Base-by-base conservation (phyloP, 169 alveolate species). In the Besnoitia besnoiti region DNA sequence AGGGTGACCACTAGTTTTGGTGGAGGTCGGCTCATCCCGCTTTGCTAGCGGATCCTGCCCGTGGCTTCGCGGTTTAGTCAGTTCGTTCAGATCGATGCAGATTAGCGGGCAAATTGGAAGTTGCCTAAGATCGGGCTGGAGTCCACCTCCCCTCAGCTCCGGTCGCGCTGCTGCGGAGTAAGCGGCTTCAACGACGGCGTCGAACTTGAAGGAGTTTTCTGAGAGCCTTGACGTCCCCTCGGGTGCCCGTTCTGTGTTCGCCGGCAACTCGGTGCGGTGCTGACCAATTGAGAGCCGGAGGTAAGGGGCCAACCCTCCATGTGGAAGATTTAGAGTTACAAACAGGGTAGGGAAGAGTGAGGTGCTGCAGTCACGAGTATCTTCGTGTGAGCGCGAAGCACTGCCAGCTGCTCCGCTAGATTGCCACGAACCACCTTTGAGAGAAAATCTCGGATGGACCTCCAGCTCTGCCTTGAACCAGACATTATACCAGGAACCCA, bases 391-490 rank as follows among this genome's bases (percentile, higher is more conserved):
- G n/a, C 44, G 40, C 12, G 80, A 5, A 42, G 1, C 80, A 67
- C 24, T 35, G n/a, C 46, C 80, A n/a, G 46, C 80, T 1, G 7
- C 80, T 33, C 21, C 39, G 87, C 40, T 16, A 55, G 27, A 10
- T n/a, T 42, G 30, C 35, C 61, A 40, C 50, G 37, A 2, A 37
- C 19, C 19, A 67, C 37, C 80, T 21, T 77, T 14, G 55, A 14
- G 44, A 35, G 67, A 59, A 39, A 39, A 30, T 33, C 92, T 19
- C 49, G 59, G 59, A n/a, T 49, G 80, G 59, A 75, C 67, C 75
- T 62, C 76, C n/a, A 88, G 82, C 51, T 67, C 92, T 27, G 92
- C 92, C 27, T 88, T 88, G 62, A 35, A 88, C 92, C 92, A 88
- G 42, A 88, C 67, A 39, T 39, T 37, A 24, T 46, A 67, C 76